A percentile compares a stretch with the other conserved stretches of the same genome.
phyloP scores from a whole-genome alignment of 2,329 filamentous ascomycete genomes.

The Phoma sp. region DNA sequence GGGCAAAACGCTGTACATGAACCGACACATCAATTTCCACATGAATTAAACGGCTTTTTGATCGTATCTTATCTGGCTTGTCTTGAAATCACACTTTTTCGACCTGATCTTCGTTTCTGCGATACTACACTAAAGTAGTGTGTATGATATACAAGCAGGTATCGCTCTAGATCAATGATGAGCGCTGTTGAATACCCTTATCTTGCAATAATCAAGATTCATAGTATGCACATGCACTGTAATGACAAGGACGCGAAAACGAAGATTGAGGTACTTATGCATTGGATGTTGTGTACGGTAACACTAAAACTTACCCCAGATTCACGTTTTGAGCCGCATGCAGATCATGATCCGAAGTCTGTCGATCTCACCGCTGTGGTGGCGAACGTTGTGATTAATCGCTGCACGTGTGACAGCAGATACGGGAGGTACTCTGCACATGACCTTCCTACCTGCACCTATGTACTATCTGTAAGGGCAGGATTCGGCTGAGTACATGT shows the following conservation, averaged over 20 bases:
- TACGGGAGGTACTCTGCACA: background rate
- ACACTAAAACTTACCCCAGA: conserved; percentile 2
- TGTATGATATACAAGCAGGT: no score
- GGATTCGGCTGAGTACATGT: background rate
- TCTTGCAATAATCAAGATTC: no score
- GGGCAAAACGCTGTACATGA: no score
- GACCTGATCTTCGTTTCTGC: no score
- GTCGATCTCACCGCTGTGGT: conserved; percentile 2
- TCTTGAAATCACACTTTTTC: no score
- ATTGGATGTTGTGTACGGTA: conserved; percentile 5
- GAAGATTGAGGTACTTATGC: background rate
- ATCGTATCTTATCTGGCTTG: no score
- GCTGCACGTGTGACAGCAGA: background rate
- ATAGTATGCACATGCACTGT: background rate
- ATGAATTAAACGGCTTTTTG: no score
- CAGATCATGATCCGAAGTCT: background rate
- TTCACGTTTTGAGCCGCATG: conserved; percentile 2
- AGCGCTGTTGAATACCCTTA: no score
- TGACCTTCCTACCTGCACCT: background rate
- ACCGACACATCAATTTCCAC: no score
- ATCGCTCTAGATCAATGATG: no score
- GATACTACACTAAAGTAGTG: no score
- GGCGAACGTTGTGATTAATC: background rate
- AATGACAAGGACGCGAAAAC: background rate
- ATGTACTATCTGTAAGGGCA: no score